These are phyloP conservation scores for Suillus fuscotomentosus DNA, from an alignment of 768 basidiomycete species.

Conservation along the genomic window DNA sequence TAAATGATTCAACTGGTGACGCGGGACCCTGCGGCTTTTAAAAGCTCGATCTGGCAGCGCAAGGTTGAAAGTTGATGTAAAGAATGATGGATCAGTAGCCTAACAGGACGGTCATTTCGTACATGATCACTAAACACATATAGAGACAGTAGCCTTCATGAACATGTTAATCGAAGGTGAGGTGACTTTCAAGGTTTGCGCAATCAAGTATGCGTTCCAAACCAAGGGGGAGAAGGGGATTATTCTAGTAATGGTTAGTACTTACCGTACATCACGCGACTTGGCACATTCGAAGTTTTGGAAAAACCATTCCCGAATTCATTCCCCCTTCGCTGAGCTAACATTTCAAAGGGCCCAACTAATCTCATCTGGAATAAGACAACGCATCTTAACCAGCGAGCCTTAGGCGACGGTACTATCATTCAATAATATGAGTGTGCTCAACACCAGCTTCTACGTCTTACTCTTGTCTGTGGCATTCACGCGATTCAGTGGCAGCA, in stretches of 20 bases:
- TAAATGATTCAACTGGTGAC: not conserved
- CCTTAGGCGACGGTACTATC: not conserved
- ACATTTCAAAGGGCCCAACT: not conserved
- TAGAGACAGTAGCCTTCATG: not conserved
- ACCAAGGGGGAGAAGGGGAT: too few species aligned
- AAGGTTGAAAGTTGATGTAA: not conserved
- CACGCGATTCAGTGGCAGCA: not conserved
- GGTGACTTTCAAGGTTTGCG: too few species aligned
- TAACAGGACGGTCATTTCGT: not conserved
- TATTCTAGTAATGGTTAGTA: too few species aligned
- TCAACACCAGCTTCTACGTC: not conserved
- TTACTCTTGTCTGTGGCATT: not conserved
- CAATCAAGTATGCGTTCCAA: too few species aligned
- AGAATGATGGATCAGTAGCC: not conserved
- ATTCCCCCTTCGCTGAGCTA: not conserved
- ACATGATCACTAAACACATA: not conserved
- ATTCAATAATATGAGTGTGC: not conserved
- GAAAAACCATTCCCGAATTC: too few species aligned
- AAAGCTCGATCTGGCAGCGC: not conserved
- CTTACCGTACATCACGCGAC: too few species aligned
- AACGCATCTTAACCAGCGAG: not conserved
- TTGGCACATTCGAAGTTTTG: too few species aligned
- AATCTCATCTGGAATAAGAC: not conserved
- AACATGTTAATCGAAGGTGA: not conserved
- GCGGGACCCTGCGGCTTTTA: not conserved